Evolutionary conservation across 23 red algal genomes (phyloP), one percentile per base, ranked within the genome.

Genomic region (Gracilaria vermiculophylla): DNA sequence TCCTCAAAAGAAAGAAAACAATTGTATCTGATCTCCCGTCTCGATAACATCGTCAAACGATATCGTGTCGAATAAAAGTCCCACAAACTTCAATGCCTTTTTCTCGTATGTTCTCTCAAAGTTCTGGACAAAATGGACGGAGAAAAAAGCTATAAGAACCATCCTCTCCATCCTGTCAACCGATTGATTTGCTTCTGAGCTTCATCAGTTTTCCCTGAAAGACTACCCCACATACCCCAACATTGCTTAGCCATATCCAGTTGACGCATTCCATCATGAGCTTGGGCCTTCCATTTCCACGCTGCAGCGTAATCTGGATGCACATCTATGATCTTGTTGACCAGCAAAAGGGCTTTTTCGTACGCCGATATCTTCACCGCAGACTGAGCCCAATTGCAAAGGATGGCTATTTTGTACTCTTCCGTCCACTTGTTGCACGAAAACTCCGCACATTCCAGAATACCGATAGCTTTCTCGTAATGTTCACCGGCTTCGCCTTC

Each of bases 241-340:
- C 39, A 33, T 8, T 39, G 14, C 9, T 40, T 79, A 11, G 76
- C 76, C 35, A 21, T 60, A 55, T 79, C 25, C 0, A 54, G 1
- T 27, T 79, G 15, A 23, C 50, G 23, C 17, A 39, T 27, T 49
- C 49, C 35, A 33, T 79, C 50, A 12, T 79, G 76, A 27, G 76
- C 76, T 35, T 17, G 10, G 11, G 76, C 76, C 76, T 79, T 79
- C 53, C 76, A 57, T 55, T 60, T 79, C 76, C 76, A 79, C 14
- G 76, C 76, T 60, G 50, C 37, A 54, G 31, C 0, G 32, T 40
- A 42, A 9, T 54, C 33, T 4, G 50, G 41, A 3, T 58, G 50
- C 20, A 58, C 14, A n/a, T 79, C 76, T 42, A 79, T 43, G 10
- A 28, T 50, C 34, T 79, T 25, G 35, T 79, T 79, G 7, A 43